Conservation (phyloP, 306 rosid species). For the Pyrus pyrifolia region DNA sequence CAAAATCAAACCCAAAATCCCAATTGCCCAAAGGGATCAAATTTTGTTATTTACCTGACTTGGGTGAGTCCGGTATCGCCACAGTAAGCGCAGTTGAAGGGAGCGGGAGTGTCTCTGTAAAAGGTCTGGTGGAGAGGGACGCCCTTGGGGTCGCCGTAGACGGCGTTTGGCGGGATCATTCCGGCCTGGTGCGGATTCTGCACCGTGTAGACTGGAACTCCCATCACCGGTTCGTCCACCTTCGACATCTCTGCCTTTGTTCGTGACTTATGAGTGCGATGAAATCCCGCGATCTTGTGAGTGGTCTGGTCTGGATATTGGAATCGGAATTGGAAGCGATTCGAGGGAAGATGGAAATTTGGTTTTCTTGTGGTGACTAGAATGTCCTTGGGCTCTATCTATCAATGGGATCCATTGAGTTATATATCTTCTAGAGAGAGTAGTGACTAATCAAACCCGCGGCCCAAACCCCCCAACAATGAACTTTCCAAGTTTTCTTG, state of each 20-base stretch:
- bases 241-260: background rate
- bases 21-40: background rate
- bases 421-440: background rate
- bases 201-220: slow-evolving; percentile 47
- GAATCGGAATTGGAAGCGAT: background rate
- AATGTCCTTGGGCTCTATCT: background rate
- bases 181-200: slow-evolving; percentile 54
- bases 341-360: background rate
- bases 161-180: slow-evolving; percentile 54
- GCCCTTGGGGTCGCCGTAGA: slow-evolving; percentile 66
- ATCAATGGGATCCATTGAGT: background rate
- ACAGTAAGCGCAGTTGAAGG: slow-evolving; percentile 64
- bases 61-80: slow-evolving; percentile 41
- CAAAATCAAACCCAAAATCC: background rate
- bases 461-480: background rate
- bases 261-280: background rate
- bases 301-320: background rate
- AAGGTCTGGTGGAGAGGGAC: slow-evolving; percentile 73
- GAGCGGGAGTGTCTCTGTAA: slow-evolving; percentile 86
- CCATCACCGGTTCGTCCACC: slow-evolving; percentile 36
- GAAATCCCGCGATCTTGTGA: background rate
- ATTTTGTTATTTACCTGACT: slow-evolving; percentile 31
- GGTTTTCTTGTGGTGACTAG: background rate
- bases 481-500: background rate
- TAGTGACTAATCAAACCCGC: background rate